A percentile compares a stretch with the other conserved stretches of the same genome.
These are phyloP conservation scores for Populus nigra DNA, from an alignment of 345 rosid genomes.

Conservation along the genomic window DNA sequence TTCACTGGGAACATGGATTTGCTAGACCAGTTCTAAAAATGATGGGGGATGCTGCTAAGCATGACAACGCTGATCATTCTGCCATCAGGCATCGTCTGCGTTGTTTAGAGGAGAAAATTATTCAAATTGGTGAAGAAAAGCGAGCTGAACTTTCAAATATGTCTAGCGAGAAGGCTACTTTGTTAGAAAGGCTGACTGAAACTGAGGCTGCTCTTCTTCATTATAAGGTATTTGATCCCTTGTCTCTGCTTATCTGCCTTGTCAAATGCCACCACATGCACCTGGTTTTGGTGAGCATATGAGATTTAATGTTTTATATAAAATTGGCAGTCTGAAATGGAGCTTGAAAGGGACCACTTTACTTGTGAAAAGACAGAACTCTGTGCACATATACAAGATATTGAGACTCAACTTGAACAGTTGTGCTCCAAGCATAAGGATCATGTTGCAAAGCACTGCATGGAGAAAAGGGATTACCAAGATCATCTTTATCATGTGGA, in stretches of 20 bases:
- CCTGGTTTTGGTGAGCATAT: not conserved
- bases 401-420: constrained; percentile 7
- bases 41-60: constrained; percentile 8
- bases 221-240: constrained; percentile 7
- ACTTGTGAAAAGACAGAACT: constrained; percentile 4
- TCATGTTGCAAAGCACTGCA: not conserved
- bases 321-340: constrained; percentile 3
- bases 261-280: not conserved
- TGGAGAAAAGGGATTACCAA: constrained; percentile 9
- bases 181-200: constrained; percentile 10
- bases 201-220: not conserved
- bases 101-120: not conserved
- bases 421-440: not conserved
- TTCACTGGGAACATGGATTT: not conserved
- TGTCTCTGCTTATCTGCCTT: not conserved
- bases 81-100: not conserved
- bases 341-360: not conserved
- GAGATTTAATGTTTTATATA: not conserved
- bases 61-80: constrained; percentile 1
- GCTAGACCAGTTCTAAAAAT: constrained; percentile 3
- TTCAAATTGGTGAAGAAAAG: not conserved
- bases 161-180: not conserved
- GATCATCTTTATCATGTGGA: constrained; percentile 4
- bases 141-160: not conserved
- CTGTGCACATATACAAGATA: not conserved